Base-by-base conservation (phyloP, 2,329 filamentous ascomycete species). In the Verticillium longisporum region DNA sequence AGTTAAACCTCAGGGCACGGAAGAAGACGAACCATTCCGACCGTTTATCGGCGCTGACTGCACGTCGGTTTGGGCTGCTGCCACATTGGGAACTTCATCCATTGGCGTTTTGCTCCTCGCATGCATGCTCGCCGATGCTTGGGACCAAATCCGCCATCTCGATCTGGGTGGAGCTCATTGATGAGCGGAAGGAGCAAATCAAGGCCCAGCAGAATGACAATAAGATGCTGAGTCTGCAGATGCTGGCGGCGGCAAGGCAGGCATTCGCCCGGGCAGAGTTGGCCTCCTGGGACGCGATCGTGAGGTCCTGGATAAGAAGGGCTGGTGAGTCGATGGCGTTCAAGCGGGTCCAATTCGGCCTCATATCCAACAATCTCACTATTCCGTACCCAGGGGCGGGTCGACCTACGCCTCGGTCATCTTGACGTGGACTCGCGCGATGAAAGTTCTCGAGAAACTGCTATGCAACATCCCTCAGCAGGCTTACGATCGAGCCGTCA, bases 101-200 rank as follows among this genome's bases (percentile, higher is more conserved):
- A 65, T 77, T 1, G 61, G 60, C 2, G 61, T 75, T 0, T 69
- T 75, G 60, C 66, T 77, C 2, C 64, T 74, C 0, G 72, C 71
- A 1, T 75, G 74, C 37, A 64, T 76, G 58, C 61, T 75, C 0
- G 73, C 70, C 1, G 58, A 65, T 0, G 60, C 68, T 0, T 75
- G 66, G 62, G 62, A 62, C 62, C 0, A 57, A 63, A 1, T 66
- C 73, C 55, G 69, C 73, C 0, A 70, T 64, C 0, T 71, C 72
- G 0, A 66, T 74, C 6, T 75, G 73, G 73, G 66, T 65, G 1
- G 69, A 75, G 57, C 50, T 75, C 0, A 61, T 74, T 13, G 31
- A n/a, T 6, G 61, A 61, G 32, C 50, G 63, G 11, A 55, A 60
- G 32, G 31, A 32, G 11, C 6, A 60, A 13, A 21, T 65, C 14